A percentile compares a stretch with the other conserved stretches of the same genome.
Conservation (phyloP, 2,329 filamentous ascomycete species). For the Neofusicoccum sp. region DNA sequence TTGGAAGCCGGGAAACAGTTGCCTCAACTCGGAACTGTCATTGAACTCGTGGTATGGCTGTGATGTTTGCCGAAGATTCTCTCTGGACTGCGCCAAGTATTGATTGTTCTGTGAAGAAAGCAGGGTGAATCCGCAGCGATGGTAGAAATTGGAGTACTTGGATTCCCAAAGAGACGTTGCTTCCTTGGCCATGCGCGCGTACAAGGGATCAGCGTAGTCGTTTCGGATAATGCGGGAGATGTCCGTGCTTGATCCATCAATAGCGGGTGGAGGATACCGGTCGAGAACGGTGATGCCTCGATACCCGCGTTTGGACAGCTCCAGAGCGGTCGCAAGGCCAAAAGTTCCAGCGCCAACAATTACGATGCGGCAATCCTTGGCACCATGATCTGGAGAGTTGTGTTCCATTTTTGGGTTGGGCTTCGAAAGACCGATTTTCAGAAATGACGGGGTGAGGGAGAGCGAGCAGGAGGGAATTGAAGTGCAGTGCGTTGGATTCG, state of each 20-base stretch:
- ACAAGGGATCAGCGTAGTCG: constrained; percentile 32
- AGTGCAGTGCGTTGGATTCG: no score
- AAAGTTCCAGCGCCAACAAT: constrained; percentile 14
- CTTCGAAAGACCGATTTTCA: no score
- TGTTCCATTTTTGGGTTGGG: no score
- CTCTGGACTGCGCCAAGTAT: neutral
- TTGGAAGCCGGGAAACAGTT: neutral
- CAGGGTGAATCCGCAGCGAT: neutral
- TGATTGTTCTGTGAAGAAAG: neutral
- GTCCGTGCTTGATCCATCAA: constrained; percentile 41
- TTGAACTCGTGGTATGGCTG: neutral
- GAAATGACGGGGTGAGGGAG: no score
- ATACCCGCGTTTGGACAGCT: constrained; percentile 15
- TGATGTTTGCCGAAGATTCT: neutral
- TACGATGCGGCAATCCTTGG: neutral
- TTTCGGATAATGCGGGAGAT: constrained; percentile 41
- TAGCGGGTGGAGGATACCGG: constrained; percentile 19
- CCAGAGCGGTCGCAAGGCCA: constrained; percentile 8
- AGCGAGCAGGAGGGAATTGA: neutral
- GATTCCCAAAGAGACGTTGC: constrained; percentile 19
- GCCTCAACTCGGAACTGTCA: neutral
- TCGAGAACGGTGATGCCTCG: constrained; percentile 20
- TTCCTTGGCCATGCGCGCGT: constrained; percentile 29
- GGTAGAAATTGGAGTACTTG: neutral
- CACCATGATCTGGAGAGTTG: no score